Evolutionary conservation across 2,329 filamentous ascomycete species (phyloP).

Genomic region (Sporothrix humicola): DNA sequence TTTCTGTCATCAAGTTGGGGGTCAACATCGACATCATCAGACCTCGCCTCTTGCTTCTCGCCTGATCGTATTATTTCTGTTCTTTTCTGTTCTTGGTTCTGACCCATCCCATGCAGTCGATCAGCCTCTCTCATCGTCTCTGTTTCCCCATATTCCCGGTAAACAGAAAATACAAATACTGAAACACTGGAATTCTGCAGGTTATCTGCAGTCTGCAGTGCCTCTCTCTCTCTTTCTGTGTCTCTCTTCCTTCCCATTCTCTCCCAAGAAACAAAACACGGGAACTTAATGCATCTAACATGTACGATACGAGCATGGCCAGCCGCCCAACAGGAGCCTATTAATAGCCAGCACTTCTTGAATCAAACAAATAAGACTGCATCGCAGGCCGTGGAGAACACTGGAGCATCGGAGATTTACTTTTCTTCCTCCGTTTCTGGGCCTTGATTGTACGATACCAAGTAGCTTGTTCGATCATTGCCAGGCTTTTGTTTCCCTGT

Average conservation of each 20-base stretch:
- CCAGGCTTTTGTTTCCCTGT: background rate
- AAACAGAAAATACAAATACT: slow-evolving; percentile 7
- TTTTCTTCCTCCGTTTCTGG: background rate
- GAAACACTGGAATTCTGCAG: slow-evolving; percentile 17
- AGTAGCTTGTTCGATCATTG: background rate
- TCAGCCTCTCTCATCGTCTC: background rate
- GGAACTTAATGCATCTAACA: slow-evolving; percentile 3
- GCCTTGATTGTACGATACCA: too few species aligned
- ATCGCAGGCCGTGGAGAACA: background rate
- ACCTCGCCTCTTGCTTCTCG: background rate
- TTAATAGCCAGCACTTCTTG: background rate
- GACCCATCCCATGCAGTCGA: background rate
- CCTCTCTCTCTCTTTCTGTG: background rate
- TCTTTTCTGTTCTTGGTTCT: background rate
- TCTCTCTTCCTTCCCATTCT: background rate
- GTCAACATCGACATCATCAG: background rate
- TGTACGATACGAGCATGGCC: background rate
- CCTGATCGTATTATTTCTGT: too few species aligned
- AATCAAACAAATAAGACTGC: background rate
- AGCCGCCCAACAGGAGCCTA: background rate
- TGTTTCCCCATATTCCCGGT: background rate
- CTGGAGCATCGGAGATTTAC: background rate
- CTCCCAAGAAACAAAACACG: slow-evolving; percentile 4
- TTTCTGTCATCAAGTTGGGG: background rate
- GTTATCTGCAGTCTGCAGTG: background rate